These are phyloP conservation scores for Aspergillus bertholletiae DNA, from an alignment of 495 filamentous ascomycete species.

Conservation along the genomic window DNA sequence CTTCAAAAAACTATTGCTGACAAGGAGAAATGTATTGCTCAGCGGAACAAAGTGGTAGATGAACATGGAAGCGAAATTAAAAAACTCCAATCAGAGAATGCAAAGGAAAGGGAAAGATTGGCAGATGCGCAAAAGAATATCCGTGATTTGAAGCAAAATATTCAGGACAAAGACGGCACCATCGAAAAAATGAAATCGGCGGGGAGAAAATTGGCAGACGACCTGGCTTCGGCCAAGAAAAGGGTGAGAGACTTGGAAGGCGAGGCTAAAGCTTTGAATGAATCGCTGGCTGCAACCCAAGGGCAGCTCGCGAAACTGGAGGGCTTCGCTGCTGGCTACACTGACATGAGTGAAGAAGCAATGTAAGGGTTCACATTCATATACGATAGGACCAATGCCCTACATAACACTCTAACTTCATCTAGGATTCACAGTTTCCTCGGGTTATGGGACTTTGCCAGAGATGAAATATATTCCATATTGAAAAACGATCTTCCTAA, in stretches of 20 bases:
- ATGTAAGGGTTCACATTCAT: conserved; percentile 9
- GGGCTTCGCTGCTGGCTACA: conserved; percentile 8
- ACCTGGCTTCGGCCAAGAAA: neutral
- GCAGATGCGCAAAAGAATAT: conserved; percentile 9
- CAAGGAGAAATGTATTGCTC: conserved; percentile 6
- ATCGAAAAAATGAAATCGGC: conserved; percentile 12
- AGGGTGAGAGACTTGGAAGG: conserved; percentile 7
- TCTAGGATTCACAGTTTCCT: conserved; percentile 10
- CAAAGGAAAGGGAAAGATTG: conserved; percentile 7
- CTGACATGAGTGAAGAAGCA: conserved; percentile 7
- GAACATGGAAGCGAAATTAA: conserved; percentile 5
- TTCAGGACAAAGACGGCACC: conserved; percentile 14
- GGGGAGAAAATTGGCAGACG: conserved; percentile 6
- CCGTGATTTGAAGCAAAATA: conserved; percentile 7
- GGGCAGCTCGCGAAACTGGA: conserved; percentile 6
- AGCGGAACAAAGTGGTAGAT: conserved; percentile 3
- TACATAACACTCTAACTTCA: conserved; percentile 2
- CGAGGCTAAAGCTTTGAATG: conserved; percentile 4
- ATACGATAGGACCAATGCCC: neutral
- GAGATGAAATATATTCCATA: conserved; percentile 8
- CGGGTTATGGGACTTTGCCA: conserved; percentile 16
- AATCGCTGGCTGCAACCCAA: conserved; percentile 5
- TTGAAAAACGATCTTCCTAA: conserved; percentile 14
- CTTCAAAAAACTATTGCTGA: conserved; percentile 6
- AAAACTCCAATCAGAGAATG: neutral